Conservation (phyloP, 805 yeast genomes). For the Saccharomycopsis babjevae region DNA sequence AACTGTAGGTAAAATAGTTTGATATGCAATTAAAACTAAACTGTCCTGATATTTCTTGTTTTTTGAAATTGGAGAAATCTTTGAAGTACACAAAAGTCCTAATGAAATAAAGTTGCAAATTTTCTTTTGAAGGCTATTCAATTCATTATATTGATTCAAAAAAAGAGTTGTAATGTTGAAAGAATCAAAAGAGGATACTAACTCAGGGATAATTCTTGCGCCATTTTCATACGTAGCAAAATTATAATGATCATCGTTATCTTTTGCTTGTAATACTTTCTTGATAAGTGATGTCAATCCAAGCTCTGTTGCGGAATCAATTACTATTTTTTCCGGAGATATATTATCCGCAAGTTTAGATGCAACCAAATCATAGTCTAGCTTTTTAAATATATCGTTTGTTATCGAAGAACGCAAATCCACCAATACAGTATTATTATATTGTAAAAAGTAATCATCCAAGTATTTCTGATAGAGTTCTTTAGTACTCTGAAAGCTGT, state of each 20-base stretch:
- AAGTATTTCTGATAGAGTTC: not conserved
- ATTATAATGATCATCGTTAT: conserved; percentile 4
- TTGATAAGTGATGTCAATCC: conserved; percentile 7
- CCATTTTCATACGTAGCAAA: conserved; percentile 18
- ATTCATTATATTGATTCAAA: not conserved
- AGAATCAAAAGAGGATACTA: conserved; percentile 9
- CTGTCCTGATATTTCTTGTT: not conserved
- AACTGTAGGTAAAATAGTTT: conserved; percentile 9
- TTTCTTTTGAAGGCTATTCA: not conserved
- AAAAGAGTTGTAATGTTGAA: conserved; percentile 14
- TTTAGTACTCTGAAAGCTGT: not conserved
- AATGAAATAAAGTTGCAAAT: not conserved
- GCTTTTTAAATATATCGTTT: conserved; percentile 2
- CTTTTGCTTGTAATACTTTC: conserved; percentile 1
- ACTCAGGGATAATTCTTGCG: conserved; percentile 13
- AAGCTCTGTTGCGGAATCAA: conserved; percentile 15
- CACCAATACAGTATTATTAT: not conserved
- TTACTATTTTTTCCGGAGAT: conserved; percentile 1
- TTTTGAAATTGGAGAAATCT: not conserved
- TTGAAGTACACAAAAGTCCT: not conserved
- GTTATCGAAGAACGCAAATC: conserved; percentile 3
- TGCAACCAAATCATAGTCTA: not conserved
- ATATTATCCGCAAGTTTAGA: not conserved
- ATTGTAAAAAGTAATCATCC: not conserved
- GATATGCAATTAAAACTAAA: conserved; percentile 15